Percentiles rank a stretch among this genome's conserved stretches.
Evolutionary conservation across 2,329 filamentous ascomycete species (phyloP).

Genomic region (Xylaria sp.): DNA sequence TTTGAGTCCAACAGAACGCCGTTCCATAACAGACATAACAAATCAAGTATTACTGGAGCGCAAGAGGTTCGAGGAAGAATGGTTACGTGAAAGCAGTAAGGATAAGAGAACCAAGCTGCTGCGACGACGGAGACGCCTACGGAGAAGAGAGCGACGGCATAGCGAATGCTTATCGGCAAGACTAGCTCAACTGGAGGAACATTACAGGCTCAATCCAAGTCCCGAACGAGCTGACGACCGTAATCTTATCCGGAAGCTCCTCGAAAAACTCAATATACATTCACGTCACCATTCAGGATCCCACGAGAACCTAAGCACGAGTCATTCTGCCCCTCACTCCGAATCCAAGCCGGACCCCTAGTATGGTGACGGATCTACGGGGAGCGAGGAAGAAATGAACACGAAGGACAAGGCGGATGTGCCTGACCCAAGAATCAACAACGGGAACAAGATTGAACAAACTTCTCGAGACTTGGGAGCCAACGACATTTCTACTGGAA

Average conservation of each 20-base stretch:
- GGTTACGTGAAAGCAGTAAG: constrained; percentile 18
- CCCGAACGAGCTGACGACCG: constrained; percentile 18
- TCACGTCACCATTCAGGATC: constrained; percentile 13
- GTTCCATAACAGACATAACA: constrained; percentile 15
- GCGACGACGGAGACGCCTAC: constrained; percentile 11
- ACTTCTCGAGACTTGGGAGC: not conserved
- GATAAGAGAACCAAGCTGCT: constrained; percentile 18
- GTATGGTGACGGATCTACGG: not conserved
- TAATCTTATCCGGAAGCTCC: constrained; percentile 20
- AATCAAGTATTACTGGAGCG: constrained; percentile 23
- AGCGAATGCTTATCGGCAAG: constrained; percentile 8
- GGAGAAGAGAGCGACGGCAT: constrained; percentile 19
- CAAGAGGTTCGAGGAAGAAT: constrained; percentile 20
- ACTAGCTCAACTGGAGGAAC: constrained; percentile 16
- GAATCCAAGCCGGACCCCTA: no score
- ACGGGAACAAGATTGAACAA: not conserved
- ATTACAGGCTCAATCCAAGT: constrained; percentile 18
- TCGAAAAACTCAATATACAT: constrained; percentile 25
- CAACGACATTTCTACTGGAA: not conserved
- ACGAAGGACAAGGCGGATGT: not conserved
- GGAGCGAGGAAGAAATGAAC: not conserved
- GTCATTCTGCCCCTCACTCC: no score
- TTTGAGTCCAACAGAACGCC: constrained; percentile 19
- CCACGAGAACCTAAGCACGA: no score
- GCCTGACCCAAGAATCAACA: not conserved